Conservation (phyloP, 148 eudicot genomes). For the Hydrangea macrophylla region DNA sequence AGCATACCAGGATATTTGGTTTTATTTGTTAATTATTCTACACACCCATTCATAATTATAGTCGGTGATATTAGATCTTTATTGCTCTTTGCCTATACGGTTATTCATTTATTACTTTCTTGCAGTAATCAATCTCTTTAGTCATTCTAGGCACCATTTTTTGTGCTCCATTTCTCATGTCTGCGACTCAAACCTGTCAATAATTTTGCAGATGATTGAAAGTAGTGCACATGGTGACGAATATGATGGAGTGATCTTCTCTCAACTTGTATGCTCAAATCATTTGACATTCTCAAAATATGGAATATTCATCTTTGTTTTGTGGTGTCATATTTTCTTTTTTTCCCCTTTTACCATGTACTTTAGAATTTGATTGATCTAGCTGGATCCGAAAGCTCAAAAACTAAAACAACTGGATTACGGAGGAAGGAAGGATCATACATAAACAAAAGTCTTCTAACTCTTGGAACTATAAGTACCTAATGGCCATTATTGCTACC, state of each 20-base stretch:
- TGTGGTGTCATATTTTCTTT: slow-evolving; percentile 13
- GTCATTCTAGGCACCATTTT: neutral
- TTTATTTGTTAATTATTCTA: too few species aligned
- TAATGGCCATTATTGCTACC: neutral
- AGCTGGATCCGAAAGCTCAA: slow-evolving; percentile 99
- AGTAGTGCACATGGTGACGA: slow-evolving; percentile 97
- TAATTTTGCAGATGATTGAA: slow-evolving; percentile 72
- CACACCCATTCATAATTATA: too few species aligned
- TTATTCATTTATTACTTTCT: neutral
- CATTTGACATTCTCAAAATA: neutral
- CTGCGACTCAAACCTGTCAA: neutral
- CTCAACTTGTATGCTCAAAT: slow-evolving; percentile 71
- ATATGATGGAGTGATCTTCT: slow-evolving; percentile 93
- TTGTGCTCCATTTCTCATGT: slow-evolving; percentile 1
- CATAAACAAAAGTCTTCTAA: slow-evolving; percentile 94
- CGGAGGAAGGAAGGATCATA: slow-evolving; percentile 99
- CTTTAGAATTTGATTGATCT: slow-evolving; percentile 86
- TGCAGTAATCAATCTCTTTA: neutral
- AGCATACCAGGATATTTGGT: too few species aligned
- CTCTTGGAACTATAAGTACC: slow-evolving; percentile 94
- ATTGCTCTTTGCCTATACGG: too few species aligned
- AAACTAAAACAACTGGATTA: slow-evolving; percentile 96
- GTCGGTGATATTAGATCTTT: too few species aligned
- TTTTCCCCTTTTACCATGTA: too few species aligned
- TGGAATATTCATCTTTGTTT: slow-evolving; percentile 1